Evolutionary conservation across 768 basidiomycete genomes (phyloP).

Genomic region (Mycena filopes): DNA sequence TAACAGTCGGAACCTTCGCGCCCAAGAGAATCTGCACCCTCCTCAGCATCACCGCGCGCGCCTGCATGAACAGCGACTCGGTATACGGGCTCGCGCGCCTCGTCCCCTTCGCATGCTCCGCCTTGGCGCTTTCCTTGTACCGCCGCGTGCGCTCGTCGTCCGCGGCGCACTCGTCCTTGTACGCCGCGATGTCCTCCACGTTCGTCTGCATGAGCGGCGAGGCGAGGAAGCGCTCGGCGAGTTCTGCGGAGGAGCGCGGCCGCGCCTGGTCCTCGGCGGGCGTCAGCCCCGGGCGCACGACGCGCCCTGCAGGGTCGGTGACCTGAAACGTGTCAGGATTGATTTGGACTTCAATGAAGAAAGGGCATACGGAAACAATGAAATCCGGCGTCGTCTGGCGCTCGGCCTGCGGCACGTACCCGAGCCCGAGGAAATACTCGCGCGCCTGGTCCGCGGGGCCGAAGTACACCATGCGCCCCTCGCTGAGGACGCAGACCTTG

Average conservation of each 20-base stretch:
- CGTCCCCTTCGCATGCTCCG: conserved; percentile 63
- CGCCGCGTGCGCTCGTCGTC: conserved; percentile 58
- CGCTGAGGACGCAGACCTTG: conserved; percentile 83
- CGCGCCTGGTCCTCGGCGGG: conserved; percentile 38
- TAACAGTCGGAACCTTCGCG: conserved; percentile 40
- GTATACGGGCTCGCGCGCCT: conserved; percentile 52
- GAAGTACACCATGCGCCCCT: conserved; percentile 79
- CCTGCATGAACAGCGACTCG: conserved; percentile 50
- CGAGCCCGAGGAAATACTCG: conserved; percentile 70
- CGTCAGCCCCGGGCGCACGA: conserved; percentile 53
- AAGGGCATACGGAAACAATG: conserved; percentile 54
- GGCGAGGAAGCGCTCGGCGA: conserved; percentile 58
- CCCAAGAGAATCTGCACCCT: conserved; percentile 53
- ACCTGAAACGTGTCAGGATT: conserved; percentile 29
- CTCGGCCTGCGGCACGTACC: conserved; percentile 64
- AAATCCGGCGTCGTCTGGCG: conserved; percentile 76
- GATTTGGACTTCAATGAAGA: no score
- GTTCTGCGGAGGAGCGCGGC: conserved; percentile 68
- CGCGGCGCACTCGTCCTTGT: conserved; percentile 52
- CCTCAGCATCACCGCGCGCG: conserved; percentile 49
- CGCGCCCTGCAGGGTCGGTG: conserved; percentile 68
- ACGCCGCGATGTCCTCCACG: conserved; percentile 56
- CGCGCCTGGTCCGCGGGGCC: conserved; percentile 73
- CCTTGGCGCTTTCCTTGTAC: conserved; percentile 58
- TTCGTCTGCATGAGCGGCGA: conserved; percentile 56